Evolutionary conservation across 805 yeast genomes (phyloP), one percentile per base, ranked within the genome.

Genomic region (Trichomonascus vanleenenianus): DNA sequence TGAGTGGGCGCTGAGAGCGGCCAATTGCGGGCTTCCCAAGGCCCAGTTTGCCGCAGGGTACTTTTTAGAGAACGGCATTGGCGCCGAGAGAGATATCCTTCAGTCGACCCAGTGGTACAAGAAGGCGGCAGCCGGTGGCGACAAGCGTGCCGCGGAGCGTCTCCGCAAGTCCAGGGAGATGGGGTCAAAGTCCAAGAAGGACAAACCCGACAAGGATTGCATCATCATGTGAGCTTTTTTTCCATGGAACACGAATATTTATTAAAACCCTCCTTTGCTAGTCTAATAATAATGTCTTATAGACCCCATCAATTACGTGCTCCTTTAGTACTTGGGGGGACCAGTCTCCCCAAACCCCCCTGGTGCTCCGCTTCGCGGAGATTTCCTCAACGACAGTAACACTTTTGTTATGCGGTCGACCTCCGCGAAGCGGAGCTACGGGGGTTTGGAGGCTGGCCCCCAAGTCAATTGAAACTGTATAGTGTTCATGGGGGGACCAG

Each of bases 1-100:
- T 62, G 93, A 86, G 56, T 93, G 97, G 97, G 97, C 97, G 1
- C 68, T 76, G 44, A 72, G 85, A 51, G 91, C 97, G 0, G 97
- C 97, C 0, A 71, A 74, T 36, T 67, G 78, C 34, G 85, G 85
- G 12, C 71, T 74, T 32, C 75, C 86, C 4, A 86, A 86, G 62
- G 97, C 95, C 1, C 95, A 87, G 72, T 80, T 76, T 60, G 83
- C 94, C 0, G 68, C 87, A 36, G 95, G 89, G 20, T 81, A 83
- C 58, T 88, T 89, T 57, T 79, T 78, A 57, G 95, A 87, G 50
- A 75, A 79, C 58, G 97, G 97, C 1, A 78, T 87, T 51, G 98
- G 97, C 1, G 83, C 95, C 60, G 78, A 73, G 18, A 65, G 69
- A 27, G 76, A 85, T 60, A 43, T 63, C 3, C 63, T 63, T 5